Evolutionary conservation across 2,329 filamentous ascomycete genomes (phyloP), one percentile per base, ranked within the genome.

Genomic region (Monilinia polystroma): DNA sequence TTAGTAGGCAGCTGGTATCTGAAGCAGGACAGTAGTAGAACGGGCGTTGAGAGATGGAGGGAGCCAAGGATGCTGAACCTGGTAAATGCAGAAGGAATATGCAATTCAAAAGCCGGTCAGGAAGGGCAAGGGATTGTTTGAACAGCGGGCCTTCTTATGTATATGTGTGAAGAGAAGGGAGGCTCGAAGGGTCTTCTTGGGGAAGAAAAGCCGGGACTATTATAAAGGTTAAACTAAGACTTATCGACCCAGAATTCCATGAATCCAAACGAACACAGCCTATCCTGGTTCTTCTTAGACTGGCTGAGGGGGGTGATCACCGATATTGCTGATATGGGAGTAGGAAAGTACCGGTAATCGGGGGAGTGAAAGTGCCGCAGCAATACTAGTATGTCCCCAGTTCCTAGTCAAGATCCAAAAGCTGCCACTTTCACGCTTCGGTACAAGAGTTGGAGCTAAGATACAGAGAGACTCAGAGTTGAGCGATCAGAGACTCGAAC

Each of bases 51-150:
- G 64, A 67, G 68, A 71, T 66, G 63, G 64, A 60, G 60, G 63
- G 64, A 60, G 60, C 64, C 66, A 70, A 68, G 72, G 71, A 71
- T 72, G 53, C 53, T 65, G 51, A 63, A 68, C 71, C 72, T 71
- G 63, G 71, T 57, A 70, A 55, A 65, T 73, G 72, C 72, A 72
- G 72, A 66, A 70, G 59, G 69, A 69, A 66, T 63, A 68, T 69
- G 70, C 67, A 68, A 20, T 63, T 56, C 29, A 53, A 59, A 52
- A 41, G 47, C 63, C 47, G 38, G 63, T 23, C 35, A 56, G 26
- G 57, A 41, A 47, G 12, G 29, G 20, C 68, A 68, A 71, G 73
- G 73, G 70, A 64, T 63, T 71, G 69, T 74, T 73, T 72, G 65
- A 60, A 32, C 32, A 60, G 47, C 47, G 57, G 71, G 66, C 57